Evolutionary conservation across 2,329 filamentous ascomycete genomes (phyloP), one percentile per base, ranked within the genome.

Genomic region (Hypoxylon sp.): DNA sequence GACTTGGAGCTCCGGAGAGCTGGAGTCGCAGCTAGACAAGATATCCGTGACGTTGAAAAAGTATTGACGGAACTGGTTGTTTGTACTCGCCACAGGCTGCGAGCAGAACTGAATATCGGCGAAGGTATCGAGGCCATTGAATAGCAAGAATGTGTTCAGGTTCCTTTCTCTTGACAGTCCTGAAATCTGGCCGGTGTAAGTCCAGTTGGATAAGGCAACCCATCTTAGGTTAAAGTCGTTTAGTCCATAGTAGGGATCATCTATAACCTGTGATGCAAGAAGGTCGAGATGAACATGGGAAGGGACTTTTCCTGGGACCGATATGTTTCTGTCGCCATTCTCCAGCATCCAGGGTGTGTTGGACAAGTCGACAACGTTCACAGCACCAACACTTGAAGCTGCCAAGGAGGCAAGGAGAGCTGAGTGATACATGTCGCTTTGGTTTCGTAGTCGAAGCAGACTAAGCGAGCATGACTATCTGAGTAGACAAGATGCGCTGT

Each of bases 31-130:
- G 0, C 74, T 74, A 2, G 68, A 70, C 6, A 89, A 65, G 6
- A 82, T 76, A 4, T 80, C 72, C 0, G 86, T 84, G 2, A 90
- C 80, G 51, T 90, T 84, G 64, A 89, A 89, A 43, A 82, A 82
- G 75, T 87, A 90, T 72, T 90, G 87, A 1, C 87, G 81, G 71
- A 90, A 90, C 73, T 90, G 88, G 66, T 90, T 90, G 72, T 89
- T 82, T 0, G 88, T 89, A 5, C 81, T 81, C 1, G 85, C 87
- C 2, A 90, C 82, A 57, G 82, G 78, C 21, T 85, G 75, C 0
- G 82, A 83, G 68, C 88, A 90, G 36, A 90, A 79, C 5, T 81
- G 79, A 49, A 90, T 83, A 9, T 83, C 84, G 5, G 86, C 80
- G 70, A 89, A 89, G 0, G 88, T 90, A 68, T 90, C 88, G 1